Evolutionary conservation across 306 rosid genomes (phyloP).

Genomic region (Dryas drummondii): DNA sequence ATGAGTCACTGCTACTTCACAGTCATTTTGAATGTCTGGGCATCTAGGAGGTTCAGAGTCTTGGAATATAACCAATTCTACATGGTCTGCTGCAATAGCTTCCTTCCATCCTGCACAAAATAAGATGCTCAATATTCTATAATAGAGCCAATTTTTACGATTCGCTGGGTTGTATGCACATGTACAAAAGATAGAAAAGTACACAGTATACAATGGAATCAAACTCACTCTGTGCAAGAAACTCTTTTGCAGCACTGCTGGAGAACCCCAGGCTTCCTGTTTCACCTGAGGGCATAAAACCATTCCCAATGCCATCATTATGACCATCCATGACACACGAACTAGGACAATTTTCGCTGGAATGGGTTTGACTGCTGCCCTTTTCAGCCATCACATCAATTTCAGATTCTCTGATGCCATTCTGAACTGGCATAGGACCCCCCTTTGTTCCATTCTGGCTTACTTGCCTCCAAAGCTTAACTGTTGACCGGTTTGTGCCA

Average conservation of each 20-base stretch:
- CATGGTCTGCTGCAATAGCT: slow-evolving; percentile 57
- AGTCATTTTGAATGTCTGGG: slow-evolving; percentile 30
- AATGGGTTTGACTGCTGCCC: slow-evolving; percentile 29
- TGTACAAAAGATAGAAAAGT: slow-evolving; percentile 1
- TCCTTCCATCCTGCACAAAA: slow-evolving; percentile 76
- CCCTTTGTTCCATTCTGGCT: slow-evolving; percentile 40
- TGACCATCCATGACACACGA: slow-evolving; percentile 30
- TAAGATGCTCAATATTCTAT: slow-evolving; percentile 17
- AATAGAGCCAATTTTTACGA: background rate
- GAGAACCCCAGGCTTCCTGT: slow-evolving; percentile 32
- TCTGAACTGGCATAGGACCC: slow-evolving; percentile 41
- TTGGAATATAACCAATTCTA: slow-evolving; percentile 41
- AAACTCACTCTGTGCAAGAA: slow-evolving; percentile 67
- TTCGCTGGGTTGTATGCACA: background rate
- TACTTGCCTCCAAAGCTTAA: slow-evolving; percentile 62
- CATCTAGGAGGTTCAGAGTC: slow-evolving; percentile 37
- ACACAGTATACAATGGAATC: background rate
- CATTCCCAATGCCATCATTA: slow-evolving; percentile 23
- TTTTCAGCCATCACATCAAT: slow-evolving; percentile 31
- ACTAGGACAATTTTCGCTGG: slow-evolving; percentile 36
- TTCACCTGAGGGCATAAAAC: slow-evolving; percentile 25
- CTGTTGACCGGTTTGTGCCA: slow-evolving; percentile 39
- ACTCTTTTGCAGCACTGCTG: slow-evolving; percentile 47
- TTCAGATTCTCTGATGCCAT: slow-evolving; percentile 38
- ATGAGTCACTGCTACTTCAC: slow-evolving; percentile 26